Evolutionary conservation across 139 green algal genomes (phyloP).

Genomic region (Chlamydomonas sp.): DNA sequence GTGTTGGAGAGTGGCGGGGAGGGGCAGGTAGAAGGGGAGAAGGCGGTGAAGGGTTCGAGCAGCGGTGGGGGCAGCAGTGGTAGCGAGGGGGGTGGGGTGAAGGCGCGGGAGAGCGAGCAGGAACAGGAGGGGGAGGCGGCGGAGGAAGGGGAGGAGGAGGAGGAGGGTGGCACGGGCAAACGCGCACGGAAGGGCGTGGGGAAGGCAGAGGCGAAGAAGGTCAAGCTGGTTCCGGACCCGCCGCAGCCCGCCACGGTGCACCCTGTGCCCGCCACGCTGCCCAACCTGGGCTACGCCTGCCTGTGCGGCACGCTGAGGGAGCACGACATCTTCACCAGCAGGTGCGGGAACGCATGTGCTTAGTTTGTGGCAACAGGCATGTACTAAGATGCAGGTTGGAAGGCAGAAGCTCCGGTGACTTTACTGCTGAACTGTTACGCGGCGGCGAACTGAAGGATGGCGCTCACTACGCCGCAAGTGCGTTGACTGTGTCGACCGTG

Average conservation of each 20-base stretch:
- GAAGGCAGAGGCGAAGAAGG: too few species aligned
- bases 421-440: too few species aligned
- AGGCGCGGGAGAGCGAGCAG: not conserved
- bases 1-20: not conserved
- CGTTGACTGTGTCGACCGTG: too few species aligned
- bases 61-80: not conserved
- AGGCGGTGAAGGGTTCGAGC: not conserved
- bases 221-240: not conserved
- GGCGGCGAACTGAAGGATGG: too few species aligned
- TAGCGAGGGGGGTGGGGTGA: too few species aligned
- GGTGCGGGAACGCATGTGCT: not conserved
- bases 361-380: not conserved
- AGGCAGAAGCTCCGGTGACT: not conserved
- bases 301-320: constrained; percentile 64
- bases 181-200: too few species aligned
- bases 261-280: constrained; percentile 41
- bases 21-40: too few species aligned
- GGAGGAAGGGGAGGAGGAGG: not conserved
- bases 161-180: not conserved
- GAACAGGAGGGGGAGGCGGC: not conserved
- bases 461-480: too few species aligned
- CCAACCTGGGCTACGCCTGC: constrained; percentile 79
- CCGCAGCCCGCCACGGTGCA: not conserved
- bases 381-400: not conserved
- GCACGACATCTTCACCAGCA: constrained; percentile 68